Percentiles rank a stretch among this genome's conserved stretches.
Evolutionary conservation across 73 alveolate species (phyloP).

Genomic region (Paramecium octaurelia): DNA sequence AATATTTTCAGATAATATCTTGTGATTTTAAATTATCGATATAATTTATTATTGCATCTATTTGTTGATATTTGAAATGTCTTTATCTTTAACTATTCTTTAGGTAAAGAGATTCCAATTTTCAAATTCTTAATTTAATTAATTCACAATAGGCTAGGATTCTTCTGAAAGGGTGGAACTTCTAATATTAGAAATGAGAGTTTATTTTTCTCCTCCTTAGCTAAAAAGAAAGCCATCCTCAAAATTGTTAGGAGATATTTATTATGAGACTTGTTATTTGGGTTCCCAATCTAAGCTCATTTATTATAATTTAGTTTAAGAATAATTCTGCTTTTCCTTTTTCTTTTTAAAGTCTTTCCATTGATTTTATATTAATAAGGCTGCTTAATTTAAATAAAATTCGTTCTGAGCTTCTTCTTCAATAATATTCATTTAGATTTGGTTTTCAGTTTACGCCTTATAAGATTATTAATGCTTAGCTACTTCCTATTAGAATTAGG

Average conservation of each 20-base stretch:
- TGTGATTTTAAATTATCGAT: not conserved
- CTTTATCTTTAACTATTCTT: not conserved
- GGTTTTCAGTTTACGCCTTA: not conserved
- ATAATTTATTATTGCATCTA: not conserved
- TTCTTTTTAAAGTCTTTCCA: not conserved
- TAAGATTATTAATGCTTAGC: not conserved
- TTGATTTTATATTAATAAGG: not conserved
- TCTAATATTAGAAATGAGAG: not conserved
- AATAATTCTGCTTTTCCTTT: not conserved
- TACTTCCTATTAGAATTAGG: not conserved
- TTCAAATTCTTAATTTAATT: not conserved
- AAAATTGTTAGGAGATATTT: not conserved
- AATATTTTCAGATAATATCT: not conserved
- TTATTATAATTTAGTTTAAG: not conserved
- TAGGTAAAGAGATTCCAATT: not conserved
- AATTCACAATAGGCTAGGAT: not conserved
- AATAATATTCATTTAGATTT: not conserved
- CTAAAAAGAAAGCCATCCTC: not conserved
- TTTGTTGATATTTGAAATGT: not conserved
- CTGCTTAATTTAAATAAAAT: not conserved
- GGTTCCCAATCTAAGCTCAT: not conserved
- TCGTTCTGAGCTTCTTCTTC: not conserved
- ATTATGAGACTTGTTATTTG: not conserved
- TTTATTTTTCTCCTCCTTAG: conserved; percentile 10
- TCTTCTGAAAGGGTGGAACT: conserved; percentile 19